phyloP scores from a whole-genome alignment of 352 stramenopile genomes.

The Pythium sp. region DNA sequence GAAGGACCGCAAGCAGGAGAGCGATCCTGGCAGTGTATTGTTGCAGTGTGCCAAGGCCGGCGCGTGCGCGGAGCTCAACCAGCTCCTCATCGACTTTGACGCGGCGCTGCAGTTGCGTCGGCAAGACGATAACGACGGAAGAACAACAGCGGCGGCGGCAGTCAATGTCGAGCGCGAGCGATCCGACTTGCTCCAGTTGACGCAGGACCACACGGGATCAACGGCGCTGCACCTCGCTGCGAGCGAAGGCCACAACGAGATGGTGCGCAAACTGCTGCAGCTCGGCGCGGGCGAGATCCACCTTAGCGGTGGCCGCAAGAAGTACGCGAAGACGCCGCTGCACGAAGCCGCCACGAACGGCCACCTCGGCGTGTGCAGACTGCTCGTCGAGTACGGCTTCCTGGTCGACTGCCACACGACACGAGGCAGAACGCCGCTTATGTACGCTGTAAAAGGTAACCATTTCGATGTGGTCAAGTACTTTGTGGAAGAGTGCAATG shows the following conservation, averaged over 20 bases:
- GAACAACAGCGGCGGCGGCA: too few relatives aligned
- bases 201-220: conserved; percentile 63
- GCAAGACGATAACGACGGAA: neutral
- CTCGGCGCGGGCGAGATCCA: conserved; percentile 59
- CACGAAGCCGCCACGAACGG: conserved; percentile 72
- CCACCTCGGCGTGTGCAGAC: conserved; percentile 43
- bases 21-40: conserved; percentile 37
- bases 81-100: conserved; percentile 25
- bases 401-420: conserved; percentile 80
- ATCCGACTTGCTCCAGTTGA: conserved; percentile 51
- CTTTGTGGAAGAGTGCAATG: conserved; percentile 40
- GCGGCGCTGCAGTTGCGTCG: conserved; percentile 7
- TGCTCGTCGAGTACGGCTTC: conserved; percentile 56
- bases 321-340: conserved; percentile 66
- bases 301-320: conserved; percentile 53
- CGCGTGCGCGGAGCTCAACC: conserved; percentile 28
- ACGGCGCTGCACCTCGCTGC: conserved; percentile 65
- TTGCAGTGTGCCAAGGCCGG: conserved; percentile 50
- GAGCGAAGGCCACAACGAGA: conserved; percentile 44
- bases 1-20: conserved; percentile 41
- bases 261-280: conserved; percentile 44
- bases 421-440: conserved; percentile 64
- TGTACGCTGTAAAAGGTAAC: conserved; percentile 72
- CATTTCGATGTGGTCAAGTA: conserved; percentile 47
- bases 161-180: conserved; percentile 18